These are phyloP conservation scores for Ophiostoma quercus DNA, from an alignment of 2,329 filamentous ascomycete genomes.

Conservation along the genomic window DNA sequence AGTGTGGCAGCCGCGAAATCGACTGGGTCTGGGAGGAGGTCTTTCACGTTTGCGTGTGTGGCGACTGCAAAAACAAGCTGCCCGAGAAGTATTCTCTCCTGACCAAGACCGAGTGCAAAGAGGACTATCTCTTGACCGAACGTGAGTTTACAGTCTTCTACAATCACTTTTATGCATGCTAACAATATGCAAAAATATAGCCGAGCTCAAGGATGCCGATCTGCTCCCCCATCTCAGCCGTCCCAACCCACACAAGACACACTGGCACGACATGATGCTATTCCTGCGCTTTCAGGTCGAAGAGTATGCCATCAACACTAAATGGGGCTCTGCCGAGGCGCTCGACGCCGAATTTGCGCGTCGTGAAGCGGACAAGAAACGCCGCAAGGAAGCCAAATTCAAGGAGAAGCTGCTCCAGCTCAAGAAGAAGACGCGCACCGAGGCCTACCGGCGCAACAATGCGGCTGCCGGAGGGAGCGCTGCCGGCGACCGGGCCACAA, in stretches of 20 bases:
- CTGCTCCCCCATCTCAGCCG: constrained; percentile 81
- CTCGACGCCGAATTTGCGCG: constrained; percentile 84
- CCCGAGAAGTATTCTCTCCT: constrained; percentile 92
- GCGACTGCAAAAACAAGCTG: constrained; percentile 76
- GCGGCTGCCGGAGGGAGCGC: constrained; percentile 36
- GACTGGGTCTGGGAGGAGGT: constrained; percentile 93
- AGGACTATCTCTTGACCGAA: constrained; percentile 93
- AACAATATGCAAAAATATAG: constrained; percentile 37
- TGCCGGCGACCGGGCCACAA: constrained; percentile 40
- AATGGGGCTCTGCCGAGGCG: constrained; percentile 84
- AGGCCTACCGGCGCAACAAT: constrained; percentile 70
- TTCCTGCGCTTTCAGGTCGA: constrained; percentile 92
- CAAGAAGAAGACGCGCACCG: constrained; percentile 88
- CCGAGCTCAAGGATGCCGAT: constrained; percentile 83
- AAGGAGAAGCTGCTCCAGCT: constrained; percentile 80
- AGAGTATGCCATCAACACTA: constrained; percentile 80
- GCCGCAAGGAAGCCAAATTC: constrained; percentile 85
- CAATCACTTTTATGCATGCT: not conserved
- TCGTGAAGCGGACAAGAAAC: constrained; percentile 73
- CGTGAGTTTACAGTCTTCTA: constrained; percentile 47
- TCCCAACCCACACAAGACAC: constrained; percentile 91
- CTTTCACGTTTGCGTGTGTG: constrained; percentile 70
- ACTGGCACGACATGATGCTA: constrained; percentile 99
- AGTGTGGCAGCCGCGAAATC: constrained; percentile 80
- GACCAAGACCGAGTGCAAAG: constrained; percentile 92